Percentiles rank a stretch among this genome's conserved stretches.
These are phyloP conservation scores for Tolypocladium endophyticum DNA, from an alignment of 2,329 filamentous ascomycete genomes.

Conservation along the genomic window DNA sequence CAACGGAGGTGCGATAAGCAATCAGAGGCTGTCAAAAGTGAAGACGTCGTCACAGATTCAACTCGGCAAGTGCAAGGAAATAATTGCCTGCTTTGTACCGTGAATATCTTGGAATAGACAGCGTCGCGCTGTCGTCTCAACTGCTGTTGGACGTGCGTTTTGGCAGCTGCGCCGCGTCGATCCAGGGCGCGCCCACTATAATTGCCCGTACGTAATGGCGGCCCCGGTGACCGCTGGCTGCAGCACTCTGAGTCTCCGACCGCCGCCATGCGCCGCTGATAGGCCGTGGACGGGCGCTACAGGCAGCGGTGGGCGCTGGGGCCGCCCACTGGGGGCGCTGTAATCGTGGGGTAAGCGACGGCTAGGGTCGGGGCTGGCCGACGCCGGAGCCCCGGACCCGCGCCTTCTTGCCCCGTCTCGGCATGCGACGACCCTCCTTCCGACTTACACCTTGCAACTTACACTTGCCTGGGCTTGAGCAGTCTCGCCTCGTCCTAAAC, in stretches of 20 bases:
- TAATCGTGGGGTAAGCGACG: constrained; percentile 1
- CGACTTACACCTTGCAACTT: neutral
- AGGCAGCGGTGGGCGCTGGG: neutral
- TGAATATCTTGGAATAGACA: neutral
- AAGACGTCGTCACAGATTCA: neutral
- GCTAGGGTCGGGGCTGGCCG: constrained; percentile 5
- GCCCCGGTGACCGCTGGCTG: neutral
- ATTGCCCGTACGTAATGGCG: neutral
- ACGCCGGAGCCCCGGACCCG: constrained; percentile 1
- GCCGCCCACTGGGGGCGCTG: neutral
- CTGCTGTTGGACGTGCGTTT: neutral
- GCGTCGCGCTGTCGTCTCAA: neutral
- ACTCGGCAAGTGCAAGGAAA: neutral
- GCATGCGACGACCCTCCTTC: neutral
- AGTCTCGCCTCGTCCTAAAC: neutral
- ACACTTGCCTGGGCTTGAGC: neutral
- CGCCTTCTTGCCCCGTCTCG: neutral
- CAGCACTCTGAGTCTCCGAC: neutral
- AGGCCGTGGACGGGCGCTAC: neutral
- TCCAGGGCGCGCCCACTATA: neutral
- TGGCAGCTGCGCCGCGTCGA: neutral
- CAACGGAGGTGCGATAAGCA: neutral
- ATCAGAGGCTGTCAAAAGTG: neutral
- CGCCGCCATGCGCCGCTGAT: neutral
- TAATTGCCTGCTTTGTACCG: neutral